Base-by-base conservation (phyloP, 2,329 filamentous ascomycete species). In the Pseudocercospora fijiensis region DNA sequence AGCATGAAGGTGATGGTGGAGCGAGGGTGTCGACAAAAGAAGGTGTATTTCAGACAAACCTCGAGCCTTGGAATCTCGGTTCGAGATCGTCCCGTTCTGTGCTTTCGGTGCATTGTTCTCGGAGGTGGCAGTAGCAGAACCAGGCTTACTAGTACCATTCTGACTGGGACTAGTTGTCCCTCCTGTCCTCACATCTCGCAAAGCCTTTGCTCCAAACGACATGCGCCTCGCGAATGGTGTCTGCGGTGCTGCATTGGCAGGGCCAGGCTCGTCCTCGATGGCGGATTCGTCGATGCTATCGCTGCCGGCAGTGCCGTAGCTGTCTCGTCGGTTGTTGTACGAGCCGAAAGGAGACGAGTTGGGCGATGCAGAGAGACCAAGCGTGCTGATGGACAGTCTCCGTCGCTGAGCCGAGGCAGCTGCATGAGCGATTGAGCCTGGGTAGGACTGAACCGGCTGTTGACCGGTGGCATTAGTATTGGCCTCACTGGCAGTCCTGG, bases 121-220 rank as follows among this genome's bases (percentile, higher is more conserved):
- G 59, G 37, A 22, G 43, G 70, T 49, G 43, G 70, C 67, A 66
- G 70, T 62, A 66, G 73, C 69, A 71, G 67, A 66, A 76, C 75
- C 74, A 53, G 63, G 67, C 64, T 62, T 67, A 70, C 72, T 75
- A 67, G 69, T 71, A 72, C 72, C 74, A 72, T 75, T 74, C 67
- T 70, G 70, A 45, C 62, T 30, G 58, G 58, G 58, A 81, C 61
- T 60, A 51, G 62, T 43, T 18, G 56, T 59, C 43, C 63, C 62
- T 37, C 55, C 79, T 67, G 81, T 80, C 70, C 88, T 88, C 71
- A 90, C 85, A 78, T 88, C 88, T 71, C 87, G 85, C 77, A 92
- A 82, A 69, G 90, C 90, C 76, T 92, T 87, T 65, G 90, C 89
- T 65, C 94, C 93, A 74, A 96, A 96, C 79, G 93, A 97, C 82